Base-by-base conservation (phyloP, 1,284 basidiomycete species). In the Puccinia hordei region DNA sequence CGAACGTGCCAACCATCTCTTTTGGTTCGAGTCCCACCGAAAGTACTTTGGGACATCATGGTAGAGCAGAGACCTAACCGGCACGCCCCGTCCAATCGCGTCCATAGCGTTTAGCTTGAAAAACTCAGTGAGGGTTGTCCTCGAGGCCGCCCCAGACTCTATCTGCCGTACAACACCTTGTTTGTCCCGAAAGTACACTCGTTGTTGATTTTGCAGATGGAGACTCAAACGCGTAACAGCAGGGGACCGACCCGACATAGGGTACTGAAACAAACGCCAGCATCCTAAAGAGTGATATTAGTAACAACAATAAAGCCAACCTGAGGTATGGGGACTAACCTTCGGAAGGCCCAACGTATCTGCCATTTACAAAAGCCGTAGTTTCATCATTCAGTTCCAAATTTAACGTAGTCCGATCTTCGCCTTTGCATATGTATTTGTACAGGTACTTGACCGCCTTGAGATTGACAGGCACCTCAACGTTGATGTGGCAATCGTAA, bases 201-300 rank as follows among this genome's bases (percentile, higher is more conserved):
- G 1, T 13, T 73, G 46, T 0, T 53, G 19, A 15, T 19, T 4
- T 1, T 53, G 38, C 0, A 30, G 27, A 22, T 63, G 73, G 4
- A 74, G n/a, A 27, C 22, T n/a, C 22, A 74, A 46, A 3, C 73
- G 19, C 22, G 15, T 30, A 9, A 74, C 17, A 1, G 73, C 73
- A 5, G 55, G 73, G 35, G 41, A 35, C 27, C 73, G 51, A 8
- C 27, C 81, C 82, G 87, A 86, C 38, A 87, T 83, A 2, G 82
- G 78, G 79, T 86, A 87, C 3, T 86, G 82, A n/a, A n/a, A n/a
- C n/a, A n/a, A n/a, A n/a, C n/a, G n/a, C n/a, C n/a, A n/a, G n/a
- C n/a, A n/a, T n/a, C n/a, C n/a, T n/a, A n/a, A n/a, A n/a, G n/a
- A n/a, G n/a, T n/a, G n/a, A n/a, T n/a, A n/a, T n/a, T n/a, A n/a